Evolutionary conservation across 1,284 basidiomycete species (phyloP).

Genomic region (Ganoderma sinense): DNA sequence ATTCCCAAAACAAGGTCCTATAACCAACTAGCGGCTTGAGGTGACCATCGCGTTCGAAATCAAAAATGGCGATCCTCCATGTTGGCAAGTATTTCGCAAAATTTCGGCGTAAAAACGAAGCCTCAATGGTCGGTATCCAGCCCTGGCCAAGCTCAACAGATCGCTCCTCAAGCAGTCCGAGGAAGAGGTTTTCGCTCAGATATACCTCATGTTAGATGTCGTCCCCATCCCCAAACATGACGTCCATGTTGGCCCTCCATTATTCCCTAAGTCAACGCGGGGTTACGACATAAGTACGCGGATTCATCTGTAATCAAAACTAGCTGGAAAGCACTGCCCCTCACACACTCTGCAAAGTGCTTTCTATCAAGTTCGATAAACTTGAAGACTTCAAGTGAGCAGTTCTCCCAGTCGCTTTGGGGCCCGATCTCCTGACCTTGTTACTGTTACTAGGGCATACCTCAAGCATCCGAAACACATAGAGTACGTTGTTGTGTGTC

Average conservation of each 20-base stretch:
- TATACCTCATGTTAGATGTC: slow-evolving; percentile 14
- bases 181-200: slow-evolving; percentile 19
- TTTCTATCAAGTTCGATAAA: slow-evolving; percentile 21
- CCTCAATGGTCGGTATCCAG: slow-evolving; percentile 2
- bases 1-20: not conserved
- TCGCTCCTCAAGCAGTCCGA: slow-evolving; percentile 14
- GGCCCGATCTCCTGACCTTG: not conserved
- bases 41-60: no score
- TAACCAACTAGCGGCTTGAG: no score
- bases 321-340: not conserved
- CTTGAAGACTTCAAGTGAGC: slow-evolving; percentile 22
- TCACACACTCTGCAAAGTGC: slow-evolving; percentile 1
- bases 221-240: slow-evolving; percentile 22
- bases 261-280: slow-evolving; percentile 12
- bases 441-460: slow-evolving; percentile 12
- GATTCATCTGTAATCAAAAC: no score
- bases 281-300: slow-evolving; percentile 27
- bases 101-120: no score
- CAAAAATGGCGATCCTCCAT: slow-evolving; percentile 20
- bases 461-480: slow-evolving; percentile 24
- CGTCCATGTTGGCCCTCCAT: slow-evolving; percentile 22
- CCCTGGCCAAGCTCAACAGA: slow-evolving; percentile 22
- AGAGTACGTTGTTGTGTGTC: slow-evolving; percentile 8
- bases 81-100: slow-evolving; percentile 13
- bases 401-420: not conserved